phyloP scores from a whole-genome alignment of 2,329 filamentous ascomycete species.

The Trichoderma citrinoviride region DNA sequence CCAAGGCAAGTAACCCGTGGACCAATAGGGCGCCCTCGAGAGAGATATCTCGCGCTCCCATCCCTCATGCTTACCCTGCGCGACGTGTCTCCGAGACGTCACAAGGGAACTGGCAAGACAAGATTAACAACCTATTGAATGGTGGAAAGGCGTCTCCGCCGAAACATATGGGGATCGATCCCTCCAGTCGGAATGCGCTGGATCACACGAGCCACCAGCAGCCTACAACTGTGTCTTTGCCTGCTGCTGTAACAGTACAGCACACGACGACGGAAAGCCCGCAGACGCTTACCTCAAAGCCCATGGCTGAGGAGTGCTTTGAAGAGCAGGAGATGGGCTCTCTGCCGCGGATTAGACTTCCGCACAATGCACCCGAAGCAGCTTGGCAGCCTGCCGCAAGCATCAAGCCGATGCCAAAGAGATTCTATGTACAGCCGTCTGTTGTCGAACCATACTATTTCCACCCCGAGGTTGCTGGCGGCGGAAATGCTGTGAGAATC shows the following conservation, averaged over 20 bases:
- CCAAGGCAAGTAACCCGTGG: conserved; percentile 36
- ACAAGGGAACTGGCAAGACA: conserved; percentile 68
- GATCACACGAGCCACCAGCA: conserved; percentile 51
- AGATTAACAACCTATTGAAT: conserved; percentile 75
- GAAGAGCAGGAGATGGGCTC: conserved; percentile 80
- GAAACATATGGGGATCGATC: conserved; percentile 61
- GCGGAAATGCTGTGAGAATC: conserved; percentile 40
- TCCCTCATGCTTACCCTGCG: conserved; percentile 26
- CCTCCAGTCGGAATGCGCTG: conserved; percentile 64
- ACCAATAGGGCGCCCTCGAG: conserved; percentile 35
- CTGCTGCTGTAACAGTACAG: conserved; percentile 31
- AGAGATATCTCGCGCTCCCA: conserved; percentile 30
- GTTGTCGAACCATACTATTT: conserved; percentile 39
- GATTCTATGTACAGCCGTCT: conserved; percentile 44
- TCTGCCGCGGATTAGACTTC: conserved; percentile 67
- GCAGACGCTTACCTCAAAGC: conserved; percentile 56
- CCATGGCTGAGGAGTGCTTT: conserved; percentile 75
- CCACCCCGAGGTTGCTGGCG: conserved; percentile 34
- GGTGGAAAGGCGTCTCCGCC: conserved; percentile 60
- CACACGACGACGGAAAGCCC: conserved; percentile 37
- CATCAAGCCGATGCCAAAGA: conserved; percentile 53
- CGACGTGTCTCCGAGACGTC: conserved; percentile 37
- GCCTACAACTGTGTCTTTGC: conserved; percentile 70
- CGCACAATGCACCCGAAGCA: conserved; percentile 58
- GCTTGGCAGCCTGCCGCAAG: conserved; percentile 60